phyloP scores from a whole-genome alignment of 192 early-diverging fungal genomes.

The Coemansia sp. region DNA sequence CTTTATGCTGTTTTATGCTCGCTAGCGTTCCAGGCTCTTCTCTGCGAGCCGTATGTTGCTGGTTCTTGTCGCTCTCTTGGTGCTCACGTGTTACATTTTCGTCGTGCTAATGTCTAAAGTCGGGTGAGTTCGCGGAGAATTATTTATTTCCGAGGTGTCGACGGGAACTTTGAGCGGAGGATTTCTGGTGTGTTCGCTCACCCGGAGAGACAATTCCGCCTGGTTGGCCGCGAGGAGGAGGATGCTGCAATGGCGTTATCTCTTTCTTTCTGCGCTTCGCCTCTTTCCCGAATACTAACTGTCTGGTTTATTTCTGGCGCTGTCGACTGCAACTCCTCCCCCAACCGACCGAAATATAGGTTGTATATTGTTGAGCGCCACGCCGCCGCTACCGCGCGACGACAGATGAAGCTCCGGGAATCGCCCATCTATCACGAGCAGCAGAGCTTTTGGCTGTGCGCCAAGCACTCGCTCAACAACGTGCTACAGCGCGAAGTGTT shows the following conservation, averaged over 20 bases:
- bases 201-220: neutral
- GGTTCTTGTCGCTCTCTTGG: neutral
- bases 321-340: too few species aligned
- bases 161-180: too few species aligned
- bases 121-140: constrained; percentile 8
- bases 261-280: neutral
- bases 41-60: neutral
- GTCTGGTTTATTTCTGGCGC: too few species aligned
- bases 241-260: too few species aligned
- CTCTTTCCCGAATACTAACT: neutral
- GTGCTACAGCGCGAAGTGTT: constrained; percentile 45
- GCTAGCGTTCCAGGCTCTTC: too few species aligned
- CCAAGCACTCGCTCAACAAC: constrained; percentile 55
- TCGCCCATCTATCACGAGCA: constrained; percentile 51
- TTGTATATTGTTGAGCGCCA: constrained; percentile 23
- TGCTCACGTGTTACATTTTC: constrained; percentile 3
- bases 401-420: constrained; percentile 42
- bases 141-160: neutral
- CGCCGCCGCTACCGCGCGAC: constrained; percentile 5
- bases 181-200: neutral
- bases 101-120: constrained; percentile 3
- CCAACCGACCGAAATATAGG: constrained; percentile 14
- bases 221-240: too few species aligned
- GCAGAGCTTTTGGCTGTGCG: constrained; percentile 52
- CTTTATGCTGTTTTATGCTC: too few species aligned